Evolutionary conservation across 768 basidiomycete species (phyloP), one percentile per base, ranked within the genome.

Genomic region (Russula emetica): DNA sequence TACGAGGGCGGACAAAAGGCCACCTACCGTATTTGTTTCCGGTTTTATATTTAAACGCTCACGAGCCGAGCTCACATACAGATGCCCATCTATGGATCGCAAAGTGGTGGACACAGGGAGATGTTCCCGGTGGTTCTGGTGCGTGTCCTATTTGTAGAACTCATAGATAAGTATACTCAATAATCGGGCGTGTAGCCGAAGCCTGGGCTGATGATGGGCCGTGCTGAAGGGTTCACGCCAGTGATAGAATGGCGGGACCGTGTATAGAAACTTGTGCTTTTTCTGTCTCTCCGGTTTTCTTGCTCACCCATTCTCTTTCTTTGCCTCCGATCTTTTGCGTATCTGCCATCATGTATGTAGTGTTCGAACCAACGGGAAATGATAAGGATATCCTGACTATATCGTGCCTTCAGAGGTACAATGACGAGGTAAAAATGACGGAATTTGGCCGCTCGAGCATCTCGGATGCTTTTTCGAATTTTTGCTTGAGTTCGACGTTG

Each of bases 391-490:
- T 30, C 22, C 18, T 32, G 49, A 56, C 47, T 45, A 30, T 24
- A 53, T 47, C 18, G 36, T 24, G 26, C 13, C 47, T 13, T 68
- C 76, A 92, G 38, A 94, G 79, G 75, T 93, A 93, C 76, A 94
- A 71, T 3, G 89, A 92, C 28, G 90, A 90, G 69, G 90, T 90
- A 77, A 94, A 94, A 47, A 94, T 93, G 65, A 98, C 94, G 0
- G 92, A 94, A 73, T 94, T 95, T 0, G 90, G 94, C 49, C 94
- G 82, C 74, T 94, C 94, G 26, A 98, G 85, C 90, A 95, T 87
- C 76, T 94, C 93, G 0, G 90, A 87, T 18, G 90, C 82, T 72
- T 91, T 91, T 68, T 89, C 90, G 71, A 99, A 98, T 75, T 94
- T 97, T 70, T 94, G 86, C 76, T 94, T 86, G 22, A 99, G 79